Conservation (phyloP, 2,329 filamentous ascomycete genomes). For the Xylaria multiplex region DNA sequence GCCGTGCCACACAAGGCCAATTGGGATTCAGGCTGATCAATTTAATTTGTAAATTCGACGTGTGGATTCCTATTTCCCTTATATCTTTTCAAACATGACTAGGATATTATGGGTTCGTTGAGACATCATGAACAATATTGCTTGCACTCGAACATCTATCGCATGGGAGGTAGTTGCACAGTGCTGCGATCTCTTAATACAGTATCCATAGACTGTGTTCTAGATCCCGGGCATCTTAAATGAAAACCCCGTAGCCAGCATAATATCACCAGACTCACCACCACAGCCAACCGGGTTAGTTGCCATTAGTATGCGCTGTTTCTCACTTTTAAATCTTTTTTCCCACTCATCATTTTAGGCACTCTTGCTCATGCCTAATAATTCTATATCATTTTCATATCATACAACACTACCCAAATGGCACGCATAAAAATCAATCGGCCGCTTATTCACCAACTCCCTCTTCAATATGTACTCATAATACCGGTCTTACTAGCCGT, state of each 20-base stretch:
- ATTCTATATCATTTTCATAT: not conserved
- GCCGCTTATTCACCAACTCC: slow-evolving; percentile 63
- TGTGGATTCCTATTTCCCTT: no score
- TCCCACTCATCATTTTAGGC: not conserved
- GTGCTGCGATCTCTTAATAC: not conserved
- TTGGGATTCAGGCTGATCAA: no score
- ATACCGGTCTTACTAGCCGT: slow-evolving; percentile 60
- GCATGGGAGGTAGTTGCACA: slow-evolving; percentile 2
- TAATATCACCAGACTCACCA: not conserved
- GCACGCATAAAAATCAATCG: slow-evolving; percentile 42
- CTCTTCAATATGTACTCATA: slow-evolving; percentile 63
- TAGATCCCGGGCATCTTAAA: slow-evolving; percentile 7
- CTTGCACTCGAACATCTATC: not conserved
- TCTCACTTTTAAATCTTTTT: not conserved
- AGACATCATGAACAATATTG: no score
- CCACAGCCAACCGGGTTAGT: not conserved
- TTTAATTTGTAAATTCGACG: no score
- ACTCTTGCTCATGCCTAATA: not conserved
- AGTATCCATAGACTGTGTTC: slow-evolving; percentile 1
- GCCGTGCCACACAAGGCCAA: no score
- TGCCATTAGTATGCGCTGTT: no score
- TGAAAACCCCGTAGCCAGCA: not conserved
- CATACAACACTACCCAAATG: slow-evolving; percentile 7
- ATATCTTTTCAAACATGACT: not conserved
- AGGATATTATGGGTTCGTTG: not conserved